Evolutionary conservation across 306 rosid genomes (phyloP).

Genomic region (Quercus engelmannii): DNA sequence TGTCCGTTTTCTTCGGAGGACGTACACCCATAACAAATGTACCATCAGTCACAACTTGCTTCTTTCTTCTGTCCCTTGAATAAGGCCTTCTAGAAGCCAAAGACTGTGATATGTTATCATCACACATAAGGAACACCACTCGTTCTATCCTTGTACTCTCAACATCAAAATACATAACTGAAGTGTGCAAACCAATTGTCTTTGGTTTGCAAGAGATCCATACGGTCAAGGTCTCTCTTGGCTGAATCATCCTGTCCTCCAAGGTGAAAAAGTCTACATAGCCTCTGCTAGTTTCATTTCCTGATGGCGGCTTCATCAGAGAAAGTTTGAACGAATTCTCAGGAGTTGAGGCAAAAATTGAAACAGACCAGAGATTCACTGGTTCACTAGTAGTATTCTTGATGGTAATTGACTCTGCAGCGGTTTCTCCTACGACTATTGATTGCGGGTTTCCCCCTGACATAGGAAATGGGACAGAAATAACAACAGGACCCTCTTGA

Average conservation of each 20-base stretch:
- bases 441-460: slow-evolving; percentile 69
- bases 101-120: slow-evolving; percentile 73
- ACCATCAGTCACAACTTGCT: slow-evolving; percentile 37
- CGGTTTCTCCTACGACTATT: slow-evolving; percentile 45
- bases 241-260: slow-evolving; percentile 85
- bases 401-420: slow-evolving; percentile 50
- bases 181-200: slow-evolving; percentile 66
- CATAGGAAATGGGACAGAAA: slow-evolving; percentile 73
- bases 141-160: slow-evolving; percentile 72
- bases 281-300: slow-evolving; percentile 26
- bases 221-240: slow-evolving; percentile 54
- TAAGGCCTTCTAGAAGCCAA: slow-evolving; percentile 63
- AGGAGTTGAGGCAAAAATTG: slow-evolving; percentile 74
- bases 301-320: slow-evolving; percentile 64
- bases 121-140: slow-evolving; percentile 70
- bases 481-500: slow-evolving; percentile 48
- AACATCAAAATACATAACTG: slow-evolving; percentile 65
- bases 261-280: slow-evolving; percentile 57
- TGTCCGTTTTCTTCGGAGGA: slow-evolving; percentile 30
- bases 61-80: slow-evolving; percentile 50
- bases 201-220: slow-evolving; percentile 94
- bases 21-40: slow-evolving; percentile 39
- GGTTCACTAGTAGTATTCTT: slow-evolving; percentile 66
- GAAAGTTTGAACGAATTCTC: slow-evolving; percentile 74
- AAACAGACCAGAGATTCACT: slow-evolving; percentile 70